Base-by-base conservation (phyloP, 192 early-diverging fungal species). In the Gorgonomyces haynaldii region DNA sequence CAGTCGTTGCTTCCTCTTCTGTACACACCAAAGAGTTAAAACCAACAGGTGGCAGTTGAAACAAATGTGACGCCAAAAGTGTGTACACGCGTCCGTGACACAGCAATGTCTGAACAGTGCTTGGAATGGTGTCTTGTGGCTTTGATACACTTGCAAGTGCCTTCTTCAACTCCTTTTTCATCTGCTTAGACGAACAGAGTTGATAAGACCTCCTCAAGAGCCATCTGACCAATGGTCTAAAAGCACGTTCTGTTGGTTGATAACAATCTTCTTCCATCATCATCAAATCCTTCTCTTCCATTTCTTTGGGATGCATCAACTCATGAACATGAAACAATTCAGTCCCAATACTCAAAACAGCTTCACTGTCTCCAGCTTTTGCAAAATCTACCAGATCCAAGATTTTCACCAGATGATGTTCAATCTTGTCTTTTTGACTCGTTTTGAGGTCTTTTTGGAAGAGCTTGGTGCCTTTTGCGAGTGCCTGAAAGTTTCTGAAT, bases 191-290 rank as follows among this genome's bases (percentile, higher is more conserved):
- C 5, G 30, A 8, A 8, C 30, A 8, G 30, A 5, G 6, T 31
- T 31, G 30, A 8, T 8, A 31, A 31, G 6, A 31, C 12, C 12
- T 17, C 10, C 17, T 43, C 16, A 62, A 50, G 4, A 62, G 24
- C 62, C 67, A 70, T 9, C 59, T 36, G 19, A 70, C 24, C 23
- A 56, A 54, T 19, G 63, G 57, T 38, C 61, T 58, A 42, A 70
- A 65, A 2, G 60, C 38, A 9, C 28, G 20, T 50, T 61, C 46
- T 3, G 23, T 49, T 26, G 46, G 32, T 7, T 20, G 7, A 45
- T 28, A 56, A 15, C 6, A 12, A 17, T 47, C 27, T 27, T 20
- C 46, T 10, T 37, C 22, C 19, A 25, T 21, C 9, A n/a, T 24
- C 19, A 15, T 10, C 6, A 5, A 13, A 8, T 15, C 4, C 17